phyloP scores from a whole-genome alignment of 2,329 filamentous ascomycete genomes.

The Cytospora paraplurivora region DNA sequence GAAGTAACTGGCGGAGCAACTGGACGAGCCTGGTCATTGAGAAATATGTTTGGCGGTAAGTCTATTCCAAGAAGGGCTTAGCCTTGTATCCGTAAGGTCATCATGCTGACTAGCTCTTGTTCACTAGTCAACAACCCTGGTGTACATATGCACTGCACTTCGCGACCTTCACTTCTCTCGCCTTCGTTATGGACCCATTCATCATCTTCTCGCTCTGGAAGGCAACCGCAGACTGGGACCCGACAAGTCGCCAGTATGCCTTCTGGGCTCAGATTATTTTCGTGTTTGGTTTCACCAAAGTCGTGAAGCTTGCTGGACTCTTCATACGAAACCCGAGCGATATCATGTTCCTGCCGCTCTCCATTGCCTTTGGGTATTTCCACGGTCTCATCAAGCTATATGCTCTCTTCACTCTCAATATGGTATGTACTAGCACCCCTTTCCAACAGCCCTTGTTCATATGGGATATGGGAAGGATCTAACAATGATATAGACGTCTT shows the following conservation, averaged over 20 bases:
- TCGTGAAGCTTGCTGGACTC: slow-evolving; percentile 85
- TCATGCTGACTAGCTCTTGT: slow-evolving; percentile 6
- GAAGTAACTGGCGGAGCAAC: slow-evolving; percentile 98
- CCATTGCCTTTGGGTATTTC: slow-evolving; percentile 87
- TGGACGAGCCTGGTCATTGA: slow-evolving; percentile 86
- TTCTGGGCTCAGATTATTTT: slow-evolving; percentile 68
- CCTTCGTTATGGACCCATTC: slow-evolving; percentile 75
- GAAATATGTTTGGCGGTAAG: slow-evolving; percentile 84
- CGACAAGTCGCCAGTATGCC: slow-evolving; percentile 53
- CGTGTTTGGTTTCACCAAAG: slow-evolving; percentile 83
- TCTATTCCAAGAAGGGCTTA: slow-evolving; percentile 35
- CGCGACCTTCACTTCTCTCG: slow-evolving; percentile 88
- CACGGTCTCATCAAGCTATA: slow-evolving; percentile 92
- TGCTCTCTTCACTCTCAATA: slow-evolving; percentile 77
- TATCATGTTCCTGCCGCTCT: slow-evolving; percentile 77
- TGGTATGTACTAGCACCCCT: slow-evolving; percentile 59
- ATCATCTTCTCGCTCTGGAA: slow-evolving; percentile 70
- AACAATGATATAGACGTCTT: slow-evolving; percentile 70
- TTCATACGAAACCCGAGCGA: slow-evolving; percentile 84
- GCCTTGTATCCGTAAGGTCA: slow-evolving; percentile 20
- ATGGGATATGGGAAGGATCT: slow-evolving; percentile 14
- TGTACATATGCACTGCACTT: slow-evolving; percentile 91
- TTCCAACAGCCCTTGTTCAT: background rate
- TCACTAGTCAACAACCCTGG: slow-evolving; percentile 82
- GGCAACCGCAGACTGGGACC: slow-evolving; percentile 64